A percentile compares a stretch with the other conserved stretches of the same genome.
These are phyloP conservation scores for Dactylorhiza incarnata DNA, from an alignment of 106 monocot genomes.

Conservation along the genomic window DNA sequence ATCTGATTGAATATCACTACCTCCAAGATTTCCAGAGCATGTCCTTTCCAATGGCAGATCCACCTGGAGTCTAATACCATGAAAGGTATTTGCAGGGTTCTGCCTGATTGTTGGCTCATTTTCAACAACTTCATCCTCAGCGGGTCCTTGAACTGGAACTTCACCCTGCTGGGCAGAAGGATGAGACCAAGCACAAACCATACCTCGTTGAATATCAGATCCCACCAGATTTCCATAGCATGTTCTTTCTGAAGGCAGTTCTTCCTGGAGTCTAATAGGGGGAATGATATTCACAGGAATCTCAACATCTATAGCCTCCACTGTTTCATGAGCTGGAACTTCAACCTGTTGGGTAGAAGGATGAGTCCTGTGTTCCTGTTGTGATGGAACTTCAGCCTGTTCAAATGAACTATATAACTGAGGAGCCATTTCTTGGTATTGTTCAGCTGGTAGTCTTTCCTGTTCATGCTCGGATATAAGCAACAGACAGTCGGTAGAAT, in stretches of 20 bases:
- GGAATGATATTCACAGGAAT: too few species aligned
- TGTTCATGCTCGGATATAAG: slow-evolving; percentile 1
- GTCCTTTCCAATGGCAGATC: slow-evolving; percentile 7
- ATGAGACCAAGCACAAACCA: too few species aligned
- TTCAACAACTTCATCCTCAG: neutral
- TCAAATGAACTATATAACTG: slow-evolving; percentile 2
- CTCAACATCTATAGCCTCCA: neutral
- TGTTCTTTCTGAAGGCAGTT: too few species aligned
- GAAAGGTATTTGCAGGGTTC: neutral
- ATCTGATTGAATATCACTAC: slow-evolving; percentile 5
- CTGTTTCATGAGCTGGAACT: neutral
- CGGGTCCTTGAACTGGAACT: too few species aligned
- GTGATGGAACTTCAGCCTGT: slow-evolving; percentile 8
- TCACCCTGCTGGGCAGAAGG: too few species aligned
- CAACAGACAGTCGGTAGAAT: neutral
- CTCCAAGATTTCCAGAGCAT: slow-evolving; percentile 1
- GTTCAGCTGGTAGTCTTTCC: neutral
- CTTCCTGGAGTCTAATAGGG: too few species aligned
- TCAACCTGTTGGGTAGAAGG: neutral
- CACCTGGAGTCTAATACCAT: neutral
- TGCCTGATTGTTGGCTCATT: slow-evolving; percentile 2
- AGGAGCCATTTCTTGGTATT: neutral
- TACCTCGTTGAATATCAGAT: too few species aligned
- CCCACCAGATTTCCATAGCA: too few species aligned
- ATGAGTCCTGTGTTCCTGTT: neutral